Evolutionary conservation across 225 moss, liverwort and hornwort genomes (phyloP), one percentile per base, ranked within the genome.

Genomic region (Bryoerythrophyllum caledonicum): DNA sequence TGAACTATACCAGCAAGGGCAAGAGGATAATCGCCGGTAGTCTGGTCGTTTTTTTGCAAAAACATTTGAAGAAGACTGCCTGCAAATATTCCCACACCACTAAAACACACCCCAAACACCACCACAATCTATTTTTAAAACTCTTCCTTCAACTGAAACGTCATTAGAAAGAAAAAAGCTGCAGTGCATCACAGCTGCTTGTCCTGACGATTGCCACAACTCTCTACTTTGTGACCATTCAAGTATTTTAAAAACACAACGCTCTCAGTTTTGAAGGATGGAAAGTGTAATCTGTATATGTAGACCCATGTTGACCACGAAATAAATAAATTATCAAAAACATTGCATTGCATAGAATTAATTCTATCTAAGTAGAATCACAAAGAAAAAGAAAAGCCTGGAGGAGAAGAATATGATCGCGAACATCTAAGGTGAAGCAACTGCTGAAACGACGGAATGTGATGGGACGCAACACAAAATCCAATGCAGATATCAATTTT

Each of bases 1-100:
- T 67, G 40, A 62, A 43, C 41, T 34, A 62, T 87, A 92, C 94
- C 94, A 78, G 94, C 91, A 77, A 91, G 85, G 9, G 74, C 90
- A 46, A 94, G 90, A 56, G 87, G 93, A 62, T 94, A 95, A 74
- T 84, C 78, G 40, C 97, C 94, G 75, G 76, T 88, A 75, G 81
- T 90, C 74, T 82, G 93, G 79, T 93, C 97, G n/a, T 86, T 76
- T 79, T 88, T 95, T 74, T 91, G 84, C 77, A 97, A 75, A 66
- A 88, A 81, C 78, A 90, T 86, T 72, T 94, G 93, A 78, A 99
- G 81, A 78, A 86, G 87, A 75, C 89, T 93, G 63, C 90, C 91
- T 74, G 86, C 87, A 83, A 89, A 85, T 27, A 94, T 78, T 60
- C 84, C 89, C 30, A 82, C 91, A 80, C 90, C 91, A 77, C 90